phyloP scores from a whole-genome alignment of 176 grass and related monocot species.

The Coix lacrymajobi region DNA sequence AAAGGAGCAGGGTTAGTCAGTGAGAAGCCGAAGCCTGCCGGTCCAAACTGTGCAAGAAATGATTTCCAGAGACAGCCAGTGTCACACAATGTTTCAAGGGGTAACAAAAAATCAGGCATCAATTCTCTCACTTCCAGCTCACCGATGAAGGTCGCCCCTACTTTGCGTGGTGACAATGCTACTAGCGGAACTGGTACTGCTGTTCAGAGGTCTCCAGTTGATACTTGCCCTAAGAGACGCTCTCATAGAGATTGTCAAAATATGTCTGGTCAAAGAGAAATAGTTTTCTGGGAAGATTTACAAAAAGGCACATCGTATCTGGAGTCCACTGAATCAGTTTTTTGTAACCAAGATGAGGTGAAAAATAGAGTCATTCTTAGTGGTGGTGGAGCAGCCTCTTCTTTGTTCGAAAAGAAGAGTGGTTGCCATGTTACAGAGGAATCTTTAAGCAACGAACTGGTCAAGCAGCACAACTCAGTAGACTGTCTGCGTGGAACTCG shows the following conservation, averaged over 20 bases:
- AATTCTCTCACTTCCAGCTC: conserved; percentile 55
- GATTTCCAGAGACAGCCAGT: conserved; percentile 14
- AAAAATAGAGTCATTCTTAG: conserved; percentile 7
- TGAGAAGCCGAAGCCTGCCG: conserved; percentile 33
- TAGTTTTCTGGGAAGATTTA: conserved; percentile 1
- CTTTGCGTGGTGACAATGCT: conserved; percentile 3
- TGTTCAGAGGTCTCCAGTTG: conserved; percentile 25
- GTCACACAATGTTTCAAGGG: conserved; percentile 11
- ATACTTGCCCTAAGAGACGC: conserved; percentile 14
- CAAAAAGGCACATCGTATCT: conserved; percentile 11
- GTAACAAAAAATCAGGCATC: conserved; percentile 23
- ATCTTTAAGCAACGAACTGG: not conserved
- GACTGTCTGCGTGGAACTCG: not conserved
- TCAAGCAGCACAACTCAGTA: not conserved
- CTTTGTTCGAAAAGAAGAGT: not conserved
- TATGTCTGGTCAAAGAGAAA: not conserved
- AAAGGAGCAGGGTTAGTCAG: conserved; percentile 41
- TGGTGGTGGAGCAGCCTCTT: not conserved
- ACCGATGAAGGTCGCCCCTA: conserved; percentile 20
- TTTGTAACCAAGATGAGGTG: not conserved
- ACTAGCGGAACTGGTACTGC: conserved; percentile 17
- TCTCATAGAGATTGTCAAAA: conserved; percentile 1
- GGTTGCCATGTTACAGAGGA: not conserved
- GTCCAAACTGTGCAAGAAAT: conserved; percentile 2
- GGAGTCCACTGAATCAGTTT: not conserved